Base-by-base conservation (phyloP, 352 stramenopile species). In the Globisporangium apiculatum region DNA sequence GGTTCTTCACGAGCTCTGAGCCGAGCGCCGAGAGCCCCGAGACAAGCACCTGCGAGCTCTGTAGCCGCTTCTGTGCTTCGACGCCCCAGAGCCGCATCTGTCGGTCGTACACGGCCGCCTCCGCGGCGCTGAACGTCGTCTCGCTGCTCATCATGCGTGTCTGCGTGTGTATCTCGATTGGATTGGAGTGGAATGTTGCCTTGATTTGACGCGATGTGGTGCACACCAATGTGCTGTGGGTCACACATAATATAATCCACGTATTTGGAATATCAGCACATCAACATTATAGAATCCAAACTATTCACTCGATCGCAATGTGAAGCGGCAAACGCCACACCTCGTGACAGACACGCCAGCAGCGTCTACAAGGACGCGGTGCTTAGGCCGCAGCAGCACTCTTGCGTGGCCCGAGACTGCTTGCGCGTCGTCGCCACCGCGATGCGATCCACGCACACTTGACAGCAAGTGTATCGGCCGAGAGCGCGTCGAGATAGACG, bases 31-130 rank as follows among this genome's bases (percentile, higher is more conserved):
- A 76, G 52, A 98, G 79, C 10, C 89, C 91, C 47, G 78, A 87
- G 59, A 98, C 84, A 9, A 98, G 64, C 48, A 98, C 86, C 46
- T 85, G 79, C 18, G 91, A 86, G 65, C 69, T 87, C 68, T 95
- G 89, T 53, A 98, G 84, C 0, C 91, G 78, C 60, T 89, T 87
- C 82, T 99, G 97, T 42, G 96, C 95, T 69, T 99, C 96, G 24
- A 97, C 86, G 38, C 97, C 97, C 97, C 97, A 99, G n/a, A 99
- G 76, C 17, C 97, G 93, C 76, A 99, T 99, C 77, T 99, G 97
- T 18, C 97, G 87, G 79, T 99, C 96, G 71, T 99, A 99, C 45
- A 99, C 81, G 53, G 97, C 96, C 31, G 87, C 86, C 73, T 97
- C 89, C 18, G 80, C 75, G 45, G 86, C 82, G 67, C 75, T 92